Evolutionary conservation across 2,329 filamentous ascomycete genomes (phyloP).

Genomic region (Colletotrichum gigasporum): DNA sequence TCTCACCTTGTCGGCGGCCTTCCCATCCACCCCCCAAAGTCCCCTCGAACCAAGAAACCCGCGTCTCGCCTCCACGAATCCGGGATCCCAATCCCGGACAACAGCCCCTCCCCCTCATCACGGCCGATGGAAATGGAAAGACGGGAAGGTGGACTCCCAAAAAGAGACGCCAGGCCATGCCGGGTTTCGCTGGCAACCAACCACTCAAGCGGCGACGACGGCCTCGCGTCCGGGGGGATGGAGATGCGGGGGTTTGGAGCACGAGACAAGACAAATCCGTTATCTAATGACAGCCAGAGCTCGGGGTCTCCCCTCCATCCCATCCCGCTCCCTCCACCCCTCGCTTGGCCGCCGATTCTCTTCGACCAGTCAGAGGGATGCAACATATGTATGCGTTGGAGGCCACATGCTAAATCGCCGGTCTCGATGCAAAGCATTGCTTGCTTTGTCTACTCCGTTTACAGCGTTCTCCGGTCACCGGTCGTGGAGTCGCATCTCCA

Average conservation of each 20-base stretch:
- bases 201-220: neutral
- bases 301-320: neutral
- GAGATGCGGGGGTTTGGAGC: too few species aligned
- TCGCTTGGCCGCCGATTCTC: neutral
- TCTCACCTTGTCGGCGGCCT: too few species aligned
- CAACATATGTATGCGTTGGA: neutral
- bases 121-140: neutral
- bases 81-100: conserved; percentile 5
- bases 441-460: too few species aligned
- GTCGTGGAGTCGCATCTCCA: neutral
- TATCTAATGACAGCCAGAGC: neutral
- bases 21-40: too few species aligned
- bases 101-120: neutral
- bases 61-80: neutral
- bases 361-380: neutral
- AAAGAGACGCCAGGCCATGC: neutral
- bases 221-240: too few species aligned
- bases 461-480: neutral
- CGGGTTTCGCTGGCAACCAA: neutral
- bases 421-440: too few species aligned
- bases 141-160: neutral
- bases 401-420: neutral
- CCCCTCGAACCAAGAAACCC: neutral
- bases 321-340: neutral
- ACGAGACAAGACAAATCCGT: neutral